Evolutionary conservation across 352 stramenopile species (phyloP).

Genomic region (Blastocystis hominis): DNA sequence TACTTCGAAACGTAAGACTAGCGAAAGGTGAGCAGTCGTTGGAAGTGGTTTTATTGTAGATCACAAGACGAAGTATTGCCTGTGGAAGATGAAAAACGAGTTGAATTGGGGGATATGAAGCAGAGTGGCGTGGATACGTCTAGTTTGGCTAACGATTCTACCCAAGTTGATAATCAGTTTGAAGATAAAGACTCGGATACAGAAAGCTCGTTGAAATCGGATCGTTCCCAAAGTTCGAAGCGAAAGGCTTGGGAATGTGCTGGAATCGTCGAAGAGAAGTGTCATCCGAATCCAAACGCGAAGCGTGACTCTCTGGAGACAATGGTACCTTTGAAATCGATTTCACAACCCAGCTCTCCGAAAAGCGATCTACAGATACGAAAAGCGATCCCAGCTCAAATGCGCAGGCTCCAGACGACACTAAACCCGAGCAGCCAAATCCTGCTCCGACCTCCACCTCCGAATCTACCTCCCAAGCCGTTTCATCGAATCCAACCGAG

Average conservation of each 20-base stretch:
- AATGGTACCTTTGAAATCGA: neutral
- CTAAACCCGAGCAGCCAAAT: neutral
- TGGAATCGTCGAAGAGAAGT: conserved; percentile 37
- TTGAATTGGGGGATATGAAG: neutral
- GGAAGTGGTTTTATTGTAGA: neutral
- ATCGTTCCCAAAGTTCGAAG: neutral
- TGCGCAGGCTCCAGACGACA: neutral
- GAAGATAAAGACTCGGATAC: neutral
- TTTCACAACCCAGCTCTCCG: too few relatives aligned
- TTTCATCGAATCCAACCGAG: neutral
- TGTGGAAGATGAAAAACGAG: neutral
- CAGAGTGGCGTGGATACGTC: neutral
- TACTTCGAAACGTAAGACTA: neutral
- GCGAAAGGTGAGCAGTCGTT: neutral
- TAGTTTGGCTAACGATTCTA: neutral
- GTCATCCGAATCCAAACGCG: conserved; percentile 15
- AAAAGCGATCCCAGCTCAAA: neutral
- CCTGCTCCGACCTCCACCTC: neutral
- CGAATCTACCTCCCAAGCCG: neutral
- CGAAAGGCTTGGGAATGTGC: conserved; percentile 19
- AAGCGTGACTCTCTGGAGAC: conserved; percentile 3
- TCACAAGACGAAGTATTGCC: neutral
- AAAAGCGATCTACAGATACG: too few relatives aligned
- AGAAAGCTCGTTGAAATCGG: neutral
- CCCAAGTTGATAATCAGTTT: neutral